Conservation (phyloP, 2,329 filamentous ascomycete genomes). For the Fusarium miscanthi region DNA sequence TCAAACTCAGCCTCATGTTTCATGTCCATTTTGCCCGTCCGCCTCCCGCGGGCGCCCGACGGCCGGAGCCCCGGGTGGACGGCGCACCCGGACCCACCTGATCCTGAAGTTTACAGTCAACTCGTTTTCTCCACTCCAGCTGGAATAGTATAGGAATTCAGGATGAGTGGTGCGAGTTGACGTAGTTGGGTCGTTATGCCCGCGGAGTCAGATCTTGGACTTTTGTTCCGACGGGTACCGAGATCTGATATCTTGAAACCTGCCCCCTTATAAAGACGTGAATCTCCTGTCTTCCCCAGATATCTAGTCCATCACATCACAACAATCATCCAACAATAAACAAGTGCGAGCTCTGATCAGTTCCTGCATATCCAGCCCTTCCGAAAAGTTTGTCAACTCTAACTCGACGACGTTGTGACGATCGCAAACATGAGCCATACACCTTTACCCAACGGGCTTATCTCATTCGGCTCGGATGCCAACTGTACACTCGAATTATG, state of each 20-base stretch:
- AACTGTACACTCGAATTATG: constrained; percentile 43
- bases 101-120: background rate
- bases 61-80: background rate
- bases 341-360: background rate
- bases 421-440: constrained; percentile 13
- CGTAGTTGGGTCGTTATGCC: constrained; percentile 1
- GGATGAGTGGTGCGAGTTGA: constrained; percentile 10
- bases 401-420: background rate
- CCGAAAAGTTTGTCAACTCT: background rate
- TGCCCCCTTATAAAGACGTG: constrained; percentile 5
- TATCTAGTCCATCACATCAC: background rate
- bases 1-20: constrained; percentile 3
- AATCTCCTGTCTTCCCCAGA: background rate
- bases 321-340: background rate
- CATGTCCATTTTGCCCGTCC: background rate
- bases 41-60: constrained; percentile 15
- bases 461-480: constrained; percentile 40
- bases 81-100: constrained; percentile 5
- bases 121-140: constrained; percentile 9
- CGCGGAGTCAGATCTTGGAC: constrained; percentile 1
- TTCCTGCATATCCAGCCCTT: background rate
- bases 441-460: constrained; percentile 35
- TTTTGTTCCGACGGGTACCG: background rate
- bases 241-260: constrained; percentile 3
- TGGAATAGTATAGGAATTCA: background rate